Evolutionary conservation across 345 rosid genomes (phyloP), one percentile per base, ranked within the genome.

Genomic region (Physaria fendleri): DNA sequence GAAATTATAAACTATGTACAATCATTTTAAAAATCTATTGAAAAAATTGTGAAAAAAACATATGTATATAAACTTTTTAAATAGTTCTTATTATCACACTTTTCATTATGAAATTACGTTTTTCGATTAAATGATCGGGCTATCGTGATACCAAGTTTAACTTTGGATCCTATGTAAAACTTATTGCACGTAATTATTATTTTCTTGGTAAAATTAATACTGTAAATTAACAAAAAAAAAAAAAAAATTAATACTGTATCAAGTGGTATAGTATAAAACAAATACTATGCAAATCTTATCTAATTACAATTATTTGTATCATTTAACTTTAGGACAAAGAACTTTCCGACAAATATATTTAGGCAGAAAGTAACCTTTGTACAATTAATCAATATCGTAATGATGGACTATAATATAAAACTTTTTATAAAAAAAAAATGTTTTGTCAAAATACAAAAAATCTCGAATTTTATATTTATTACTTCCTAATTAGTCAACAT

Each of bases 241-340:
- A n/a, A n/a, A n/a, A n/a, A n/a, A n/a, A n/a, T n/a, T n/a, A n/a
- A n/a, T n/a, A n/a, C n/a, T n/a, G n/a, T 28, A 18, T 28, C 12
- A n/a, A 27, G 5, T 16, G 23, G 32, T 37, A 1, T 11, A 0
- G 12, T 17, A 24, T 8, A 56, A 9, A 55, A 55, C 1, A 24
- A 54, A 32, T 52, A 15, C 3, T 15, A 15, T 33, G 28, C 3
- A 38, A 38, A 45, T 55, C 27, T 32, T 64, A 43, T 64, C 44
- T 17, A 33, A 16, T 17, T 23, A 27, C 23, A 30, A 32, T 18
- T 45, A 18, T 56, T 37, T 13, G 46, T 56, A 56, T 45, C 17
- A 65, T 35, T 27, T 14, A 56, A 56, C 50, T 44, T 55, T 34
- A 25, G 4, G 49, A 65, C 17, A 65, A 27, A 56, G 9, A 65